Evolutionary conservation across 1,284 basidiomycete species (phyloP).

Genomic region (Neolentinus lepideus): DNA sequence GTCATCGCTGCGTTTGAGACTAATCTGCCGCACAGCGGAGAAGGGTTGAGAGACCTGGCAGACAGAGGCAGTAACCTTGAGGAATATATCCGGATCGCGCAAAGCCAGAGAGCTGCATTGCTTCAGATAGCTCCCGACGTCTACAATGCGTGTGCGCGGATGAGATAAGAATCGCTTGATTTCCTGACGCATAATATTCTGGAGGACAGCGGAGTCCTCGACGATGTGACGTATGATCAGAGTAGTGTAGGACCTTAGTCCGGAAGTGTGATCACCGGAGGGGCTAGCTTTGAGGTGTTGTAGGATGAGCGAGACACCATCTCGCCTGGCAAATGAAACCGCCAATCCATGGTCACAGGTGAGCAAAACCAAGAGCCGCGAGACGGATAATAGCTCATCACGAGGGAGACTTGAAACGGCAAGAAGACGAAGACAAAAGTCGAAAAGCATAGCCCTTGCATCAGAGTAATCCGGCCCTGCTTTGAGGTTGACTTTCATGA

Average conservation of each 20-base stretch:
- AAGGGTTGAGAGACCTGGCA: slow-evolving; percentile 70
- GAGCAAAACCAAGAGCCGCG: slow-evolving; percentile 78
- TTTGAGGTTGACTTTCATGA: slow-evolving; percentile 40
- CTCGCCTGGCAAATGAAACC: slow-evolving; percentile 52
- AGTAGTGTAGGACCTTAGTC: slow-evolving; percentile 79
- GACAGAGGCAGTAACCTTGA: slow-evolving; percentile 64
- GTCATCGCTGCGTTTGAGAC: slow-evolving; percentile 28
- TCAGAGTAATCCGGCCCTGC: slow-evolving; percentile 56
- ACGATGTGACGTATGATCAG: slow-evolving; percentile 89
- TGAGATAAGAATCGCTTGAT: slow-evolving; percentile 73
- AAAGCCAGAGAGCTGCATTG: slow-evolving; percentile 78
- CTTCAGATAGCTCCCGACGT: slow-evolving; percentile 70
- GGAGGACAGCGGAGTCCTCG: slow-evolving; percentile 68
- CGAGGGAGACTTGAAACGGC: slow-evolving; percentile 52
- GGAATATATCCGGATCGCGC: slow-evolving; percentile 75
- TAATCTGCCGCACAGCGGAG: slow-evolving; percentile 56
- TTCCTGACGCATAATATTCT: slow-evolving; percentile 76
- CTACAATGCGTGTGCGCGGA: slow-evolving; percentile 63
- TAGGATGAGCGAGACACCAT: slow-evolving; percentile 63
- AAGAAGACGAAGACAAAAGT: slow-evolving; percentile 66
- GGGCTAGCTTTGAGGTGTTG: slow-evolving; percentile 48
- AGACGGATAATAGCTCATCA: slow-evolving; percentile 74
- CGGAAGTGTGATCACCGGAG: slow-evolving; percentile 31
- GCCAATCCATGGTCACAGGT: slow-evolving; percentile 64
- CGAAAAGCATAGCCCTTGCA: slow-evolving; percentile 63